A percentile compares a stretch with the other conserved stretches of the same genome.
phyloP scores from a whole-genome alignment of 1,284 basidiomycete genomes.

The Leccinum pseudoinsigne region DNA sequence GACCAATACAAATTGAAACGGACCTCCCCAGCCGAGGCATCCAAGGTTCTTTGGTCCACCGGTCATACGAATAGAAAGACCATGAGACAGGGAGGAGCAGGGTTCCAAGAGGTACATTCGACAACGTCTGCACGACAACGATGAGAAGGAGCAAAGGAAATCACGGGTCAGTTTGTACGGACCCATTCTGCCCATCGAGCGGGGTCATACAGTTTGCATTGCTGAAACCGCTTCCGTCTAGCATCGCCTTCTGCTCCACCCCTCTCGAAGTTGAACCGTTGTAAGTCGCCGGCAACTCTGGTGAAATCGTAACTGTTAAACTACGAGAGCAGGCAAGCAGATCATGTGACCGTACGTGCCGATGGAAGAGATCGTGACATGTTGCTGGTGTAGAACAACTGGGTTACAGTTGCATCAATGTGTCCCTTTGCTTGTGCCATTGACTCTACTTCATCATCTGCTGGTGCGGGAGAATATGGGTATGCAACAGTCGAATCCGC shows the following conservation, averaged over 20 bases:
- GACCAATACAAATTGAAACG: slow-evolving; percentile 14
- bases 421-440: slow-evolving; percentile 74
- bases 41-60: slow-evolving; percentile 93
- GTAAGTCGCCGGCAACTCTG: slow-evolving; percentile 94
- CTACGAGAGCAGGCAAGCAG: slow-evolving; percentile 20
- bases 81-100: slow-evolving; percentile 83
- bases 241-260: slow-evolving; percentile 88
- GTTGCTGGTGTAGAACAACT: slow-evolving; percentile 94
- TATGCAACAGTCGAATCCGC: slow-evolving; percentile 57
- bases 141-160: background rate
- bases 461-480: slow-evolving; percentile 60
- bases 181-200: slow-evolving; percentile 64
- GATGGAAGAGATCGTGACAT: slow-evolving; percentile 75
- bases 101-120: slow-evolving; percentile 97
- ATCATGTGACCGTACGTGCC: slow-evolving; percentile 33
- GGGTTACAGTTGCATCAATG: slow-evolving; percentile 84
- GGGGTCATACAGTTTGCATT: slow-evolving; percentile 87
- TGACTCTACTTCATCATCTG: slow-evolving; percentile 46
- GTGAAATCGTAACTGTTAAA: slow-evolving; percentile 78
- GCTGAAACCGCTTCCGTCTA: slow-evolving; percentile 89
- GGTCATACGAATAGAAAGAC: slow-evolving; percentile 92
- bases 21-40: slow-evolving; percentile 90
- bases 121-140: slow-evolving; percentile 75
- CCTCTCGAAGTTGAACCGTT: slow-evolving; percentile 92
- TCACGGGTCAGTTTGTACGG: slow-evolving; percentile 9